Evolutionary conservation across 2,329 filamentous ascomycete genomes (phyloP), one percentile per base, ranked within the genome.

Genomic region (Parastagonospora avenae): DNA sequence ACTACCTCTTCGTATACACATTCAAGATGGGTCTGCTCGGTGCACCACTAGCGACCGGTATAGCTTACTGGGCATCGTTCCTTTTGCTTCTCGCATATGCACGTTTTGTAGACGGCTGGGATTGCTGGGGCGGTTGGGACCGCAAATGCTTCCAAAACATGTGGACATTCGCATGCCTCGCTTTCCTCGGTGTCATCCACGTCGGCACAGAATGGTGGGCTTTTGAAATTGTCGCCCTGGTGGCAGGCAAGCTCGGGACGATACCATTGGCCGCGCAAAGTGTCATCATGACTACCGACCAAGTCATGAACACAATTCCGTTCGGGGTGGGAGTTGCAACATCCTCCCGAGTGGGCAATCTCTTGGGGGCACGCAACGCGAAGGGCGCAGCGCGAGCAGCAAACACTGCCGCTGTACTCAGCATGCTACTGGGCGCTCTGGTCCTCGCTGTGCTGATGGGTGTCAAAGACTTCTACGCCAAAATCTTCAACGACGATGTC

Each of bases 191-290:
- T 0, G 80, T 95, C 36, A 76, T 95, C 3, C 91, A 95, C 57
- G 89, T 96, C 4, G 92, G 90, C 3, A 94, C 91, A 0, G 92
- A 96, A 74, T 96, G 91, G 91, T 95, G 91, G 91, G 92, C 91
- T 0, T 96, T 96, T 63, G 91, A 95, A 74, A 93, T 95, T 59
- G 90, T 95, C 1, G 90, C 91, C 1, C 82, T 95, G 0, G 90
- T 89, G 2, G 91, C 91, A 4, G 91, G 91, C 1, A 83, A 87
- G 31, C 82, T 96, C 0, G 92, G 92, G 3, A 92, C 89, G 0
- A 76, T 92, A 30, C 82, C 90, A 0, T 80, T 96, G 0, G 91
- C 91, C 1, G 89, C 91, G 0, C 91, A 96, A 72, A 89, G 85
- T 41, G 90, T 95, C 16, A 92, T 96, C 69, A 95, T 95, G 91